A percentile compares a stretch with the other conserved stretches of the same genome.
These are phyloP conservation scores for Pythium folliculosum DNA, from an alignment of 352 stramenopile species.

Conservation along the genomic window DNA sequence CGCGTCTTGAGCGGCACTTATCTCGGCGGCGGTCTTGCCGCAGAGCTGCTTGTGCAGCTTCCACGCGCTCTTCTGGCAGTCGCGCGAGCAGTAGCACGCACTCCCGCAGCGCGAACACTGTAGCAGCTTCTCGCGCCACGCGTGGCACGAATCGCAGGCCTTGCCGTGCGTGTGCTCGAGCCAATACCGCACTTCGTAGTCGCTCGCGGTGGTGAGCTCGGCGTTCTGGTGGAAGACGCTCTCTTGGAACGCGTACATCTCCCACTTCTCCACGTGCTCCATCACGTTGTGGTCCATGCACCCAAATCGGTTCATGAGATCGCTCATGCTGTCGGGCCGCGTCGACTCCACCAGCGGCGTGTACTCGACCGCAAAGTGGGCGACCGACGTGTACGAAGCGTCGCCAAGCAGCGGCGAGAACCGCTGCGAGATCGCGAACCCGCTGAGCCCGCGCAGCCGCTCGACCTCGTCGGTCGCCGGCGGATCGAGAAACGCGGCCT, in stretches of 20 bases:
- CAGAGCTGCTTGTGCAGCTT: slow-evolving; percentile 79
- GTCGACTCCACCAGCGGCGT: slow-evolving; percentile 26
- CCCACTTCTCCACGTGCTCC: slow-evolving; percentile 83
- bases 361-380: slow-evolving; percentile 81
- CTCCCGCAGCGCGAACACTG: slow-evolving; percentile 66
- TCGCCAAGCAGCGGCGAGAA: slow-evolving; percentile 49
- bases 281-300: slow-evolving; percentile 80
- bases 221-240: slow-evolving; percentile 45
- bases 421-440: slow-evolving; percentile 79
- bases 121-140: slow-evolving; percentile 50
- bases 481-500: slow-evolving; percentile 62
- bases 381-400: slow-evolving; percentile 50
- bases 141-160: slow-evolving; percentile 69
- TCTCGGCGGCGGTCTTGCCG: slow-evolving; percentile 55
- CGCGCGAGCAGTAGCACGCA: slow-evolving; percentile 79
- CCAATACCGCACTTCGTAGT: slow-evolving; percentile 73
- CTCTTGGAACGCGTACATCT: slow-evolving; percentile 55
- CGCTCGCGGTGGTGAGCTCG: slow-evolving; percentile 45
- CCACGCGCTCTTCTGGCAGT: slow-evolving; percentile 80
- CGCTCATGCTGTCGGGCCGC: slow-evolving; percentile 35
- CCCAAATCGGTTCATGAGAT: slow-evolving; percentile 75
- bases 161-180: slow-evolving; percentile 55
- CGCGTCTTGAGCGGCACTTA: slow-evolving; percentile 19
- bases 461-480: slow-evolving; percentile 54
- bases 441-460: slow-evolving; percentile 60